Evolutionary conservation across 441 rosid species (phyloP), one percentile per base, ranked within the genome.

Genomic region (Populus hybrid): DNA sequence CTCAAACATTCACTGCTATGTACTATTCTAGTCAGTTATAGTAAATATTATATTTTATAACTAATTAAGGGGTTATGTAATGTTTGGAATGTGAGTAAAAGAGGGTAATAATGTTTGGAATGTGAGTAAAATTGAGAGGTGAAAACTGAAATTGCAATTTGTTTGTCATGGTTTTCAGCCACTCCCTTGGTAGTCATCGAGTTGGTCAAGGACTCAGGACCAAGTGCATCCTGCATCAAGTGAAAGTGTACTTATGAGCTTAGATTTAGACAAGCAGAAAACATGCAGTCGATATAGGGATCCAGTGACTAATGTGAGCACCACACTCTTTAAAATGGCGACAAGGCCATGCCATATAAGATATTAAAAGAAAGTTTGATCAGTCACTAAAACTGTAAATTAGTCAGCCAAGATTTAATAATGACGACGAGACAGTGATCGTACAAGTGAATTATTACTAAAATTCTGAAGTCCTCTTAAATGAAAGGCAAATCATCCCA

Each of bases 191-290:
- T 28, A 24, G 28, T 59, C 66, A 70, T 30, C 71, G 21, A 14
- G 35, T 74, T 74, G 72, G 40, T 70, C 54, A 23, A 21, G 18
- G 24, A 34, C 30, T 65, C 30, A 68, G 0, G 69, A 67, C 57
- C 76, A 67, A 67, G 20, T 67, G 20, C 69, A 73, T 21, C 73
- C 73, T 76, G 67, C 66, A 67, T 75, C 66, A 28, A 20, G 12
- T 18, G 20, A 24, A 14, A 24, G 28, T 74, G 23, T 10, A 20
- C 23, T 65, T 16, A 16, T 11, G 32, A 54, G 61, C 61, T 54
- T 54, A 54, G 61, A 54, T 54, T 54, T 54, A 16, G 61, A 54
- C n/a, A 54, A 6, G 61, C 61, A 54, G 61, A 54, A 54, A 54
- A 54, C 21, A 54, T 54, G 32, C 4, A 20, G 2, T 54, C 59